Conservation (phyloP, 305 asterid genomes). For the Fraxinus sp. region DNA sequence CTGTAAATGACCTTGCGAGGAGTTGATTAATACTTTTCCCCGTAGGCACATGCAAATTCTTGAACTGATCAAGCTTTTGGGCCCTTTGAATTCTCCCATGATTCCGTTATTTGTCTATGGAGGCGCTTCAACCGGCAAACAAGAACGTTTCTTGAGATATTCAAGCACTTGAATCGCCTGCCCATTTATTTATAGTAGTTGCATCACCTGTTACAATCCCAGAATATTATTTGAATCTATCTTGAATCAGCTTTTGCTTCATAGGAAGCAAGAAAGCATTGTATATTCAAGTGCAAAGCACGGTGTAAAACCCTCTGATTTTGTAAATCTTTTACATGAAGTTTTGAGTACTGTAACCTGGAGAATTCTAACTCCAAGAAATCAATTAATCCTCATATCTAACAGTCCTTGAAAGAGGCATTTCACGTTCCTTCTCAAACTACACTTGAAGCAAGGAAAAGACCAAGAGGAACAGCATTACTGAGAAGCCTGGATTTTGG, state of each 20-base stretch:
- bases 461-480: neutral
- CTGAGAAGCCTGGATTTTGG: neutral
- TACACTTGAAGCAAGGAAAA: neutral
- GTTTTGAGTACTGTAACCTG: conserved; percentile 39
- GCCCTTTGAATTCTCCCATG: conserved; percentile 75
- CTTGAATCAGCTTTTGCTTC: conserved; percentile 81
- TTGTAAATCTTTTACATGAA: conserved; percentile 67
- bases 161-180: conserved; percentile 76
- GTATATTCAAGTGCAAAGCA: conserved; percentile 70
- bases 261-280: conserved; percentile 58
- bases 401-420: neutral
- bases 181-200: conserved; percentile 71
- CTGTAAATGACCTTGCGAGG: neutral
- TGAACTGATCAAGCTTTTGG: conserved; percentile 56
- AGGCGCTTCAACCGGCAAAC: conserved; percentile 87
- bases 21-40: conserved; percentile 44
- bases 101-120: conserved; percentile 68
- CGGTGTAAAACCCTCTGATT: conserved; percentile 83
- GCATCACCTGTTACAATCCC: conserved; percentile 66
- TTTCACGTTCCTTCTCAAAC: neutral
- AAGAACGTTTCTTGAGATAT: conserved; percentile 34
- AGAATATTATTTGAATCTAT: conserved; percentile 77
- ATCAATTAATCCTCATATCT: neutral
- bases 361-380: neutral
- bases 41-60: conserved; percentile 61